Conservation (phyloP, 139 green algal species). For the Tetradesmus obliquus region DNA sequence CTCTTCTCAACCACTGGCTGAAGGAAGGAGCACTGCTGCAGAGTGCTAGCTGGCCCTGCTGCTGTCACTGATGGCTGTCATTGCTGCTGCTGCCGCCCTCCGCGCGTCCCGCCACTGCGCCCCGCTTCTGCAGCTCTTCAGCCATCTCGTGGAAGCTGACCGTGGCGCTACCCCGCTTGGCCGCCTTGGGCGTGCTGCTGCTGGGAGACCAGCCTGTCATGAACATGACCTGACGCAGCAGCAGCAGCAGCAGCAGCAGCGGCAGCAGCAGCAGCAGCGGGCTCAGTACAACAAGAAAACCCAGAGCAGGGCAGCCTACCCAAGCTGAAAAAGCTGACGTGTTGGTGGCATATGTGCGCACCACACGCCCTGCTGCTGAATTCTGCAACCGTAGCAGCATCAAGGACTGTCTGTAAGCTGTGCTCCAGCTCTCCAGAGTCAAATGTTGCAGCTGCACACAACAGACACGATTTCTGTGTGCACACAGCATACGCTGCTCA, state of each 20-base stretch:
- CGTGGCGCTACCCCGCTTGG: slow-evolving; percentile 75
- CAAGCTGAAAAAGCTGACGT: not conserved
- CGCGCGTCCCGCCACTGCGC: not conserved
- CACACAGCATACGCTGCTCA: not conserved
- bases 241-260: not conserved
- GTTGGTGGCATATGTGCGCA: too few relatives aligned
- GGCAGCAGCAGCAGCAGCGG: not conserved
- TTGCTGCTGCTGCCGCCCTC: not conserved
- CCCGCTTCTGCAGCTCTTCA: slow-evolving; percentile 49
- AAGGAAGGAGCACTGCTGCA: not conserved
- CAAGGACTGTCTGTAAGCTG: not conserved
- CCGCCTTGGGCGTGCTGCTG: slow-evolving; percentile 66
- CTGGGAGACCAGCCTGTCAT: slow-evolving; percentile 89
- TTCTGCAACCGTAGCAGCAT: not conserved
- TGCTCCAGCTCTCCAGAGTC: not conserved
- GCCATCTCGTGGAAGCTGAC: slow-evolving; percentile 75
- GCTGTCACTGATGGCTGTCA: not conserved
- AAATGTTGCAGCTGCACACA: not conserved
- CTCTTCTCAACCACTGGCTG: too few relatives aligned
- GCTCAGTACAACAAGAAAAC: not conserved
- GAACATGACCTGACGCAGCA: slow-evolving; percentile 81
- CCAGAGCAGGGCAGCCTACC: not conserved
- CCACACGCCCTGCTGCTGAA: too few relatives aligned
- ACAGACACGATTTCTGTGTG: not conserved
- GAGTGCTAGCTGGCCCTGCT: not conserved